A percentile compares a stretch with the other conserved stretches of the same genome.
Conservation (phyloP, 148 eudicot species). For the Limonium bicolor region DNA sequence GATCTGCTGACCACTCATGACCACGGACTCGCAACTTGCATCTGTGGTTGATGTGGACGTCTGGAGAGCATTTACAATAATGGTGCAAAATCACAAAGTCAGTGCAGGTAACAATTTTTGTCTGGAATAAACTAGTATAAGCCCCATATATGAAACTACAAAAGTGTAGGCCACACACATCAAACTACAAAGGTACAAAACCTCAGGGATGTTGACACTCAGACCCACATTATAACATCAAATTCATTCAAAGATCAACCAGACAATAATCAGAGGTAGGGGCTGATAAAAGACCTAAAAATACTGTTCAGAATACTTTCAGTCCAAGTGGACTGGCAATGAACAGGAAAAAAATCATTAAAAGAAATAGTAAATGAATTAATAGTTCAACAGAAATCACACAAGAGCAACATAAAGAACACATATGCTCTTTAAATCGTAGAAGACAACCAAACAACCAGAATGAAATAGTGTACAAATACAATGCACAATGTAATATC, state of each 20-base stretch:
- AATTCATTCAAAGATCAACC: no score
- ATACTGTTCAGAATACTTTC: no score
- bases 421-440: not conserved
- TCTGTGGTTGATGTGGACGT: slow-evolving; percentile 33
- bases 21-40: slow-evolving; percentile 48
- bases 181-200: not conserved
- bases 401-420: not conserved
- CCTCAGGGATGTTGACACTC: no score
- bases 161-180: no score
- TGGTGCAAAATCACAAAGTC: not conserved
- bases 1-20: slow-evolving; percentile 39
- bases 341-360: not conserved
- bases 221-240: no score
- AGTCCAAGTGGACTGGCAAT: not conserved
- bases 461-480: not conserved
- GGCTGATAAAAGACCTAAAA: no score
- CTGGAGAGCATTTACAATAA: slow-evolving; percentile 8
- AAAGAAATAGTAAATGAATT: not conserved
- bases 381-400: not conserved
- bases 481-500: not conserved
- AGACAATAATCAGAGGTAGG: no score
- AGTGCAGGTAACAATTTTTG: not conserved
- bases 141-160: no score
- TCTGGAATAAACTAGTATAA: not conserved
- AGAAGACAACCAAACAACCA: not conserved